These are phyloP conservation scores for Seiridium cupressi DNA, from an alignment of 2,329 filamentous ascomycete genomes.

Conservation along the genomic window DNA sequence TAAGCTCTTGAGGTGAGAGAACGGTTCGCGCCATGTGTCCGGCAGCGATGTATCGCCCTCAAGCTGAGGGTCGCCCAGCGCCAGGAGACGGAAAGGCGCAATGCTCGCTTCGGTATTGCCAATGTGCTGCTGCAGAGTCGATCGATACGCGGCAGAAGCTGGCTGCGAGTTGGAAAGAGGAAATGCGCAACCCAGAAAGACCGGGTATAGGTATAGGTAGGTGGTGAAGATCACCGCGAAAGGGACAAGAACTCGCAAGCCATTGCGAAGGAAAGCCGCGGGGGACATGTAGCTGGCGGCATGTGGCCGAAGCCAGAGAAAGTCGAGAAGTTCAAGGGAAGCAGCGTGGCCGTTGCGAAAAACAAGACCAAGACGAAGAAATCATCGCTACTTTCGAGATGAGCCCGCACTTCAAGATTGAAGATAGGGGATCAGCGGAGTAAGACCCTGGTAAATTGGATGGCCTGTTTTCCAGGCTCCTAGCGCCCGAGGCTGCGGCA, in stretches of 20 bases:
- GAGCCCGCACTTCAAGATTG: neutral
- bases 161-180: conserved; percentile 44
- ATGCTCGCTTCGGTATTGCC: conserved; percentile 22
- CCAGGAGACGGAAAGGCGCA: conserved; percentile 82
- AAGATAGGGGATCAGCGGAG: conserved; percentile 16
- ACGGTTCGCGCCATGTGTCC: conserved; percentile 47
- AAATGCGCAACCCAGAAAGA: conserved; percentile 79
- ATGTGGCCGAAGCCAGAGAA: conserved; percentile 26
- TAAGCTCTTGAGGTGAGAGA: conserved; percentile 52
- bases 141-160: conserved; percentile 30
- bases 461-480: neutral
- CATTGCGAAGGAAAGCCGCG: conserved; percentile 54
- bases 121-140: conserved; percentile 34
- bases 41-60: conserved; percentile 88
- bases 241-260: conserved; percentile 57
- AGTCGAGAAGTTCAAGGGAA: neutral
- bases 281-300: conserved; percentile 48
- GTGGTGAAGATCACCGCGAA: conserved; percentile 67
- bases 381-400: conserved; percentile 8
- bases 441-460: neutral
- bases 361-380: conserved; percentile 7
- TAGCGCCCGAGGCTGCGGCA: neutral
- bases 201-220: conserved; percentile 86
- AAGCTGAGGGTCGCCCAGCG: conserved; percentile 88
- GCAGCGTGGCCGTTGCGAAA: conserved; percentile 14